Base-by-base conservation (phyloP, 768 basidiomycete genomes). In the Russula foetens region DNA sequence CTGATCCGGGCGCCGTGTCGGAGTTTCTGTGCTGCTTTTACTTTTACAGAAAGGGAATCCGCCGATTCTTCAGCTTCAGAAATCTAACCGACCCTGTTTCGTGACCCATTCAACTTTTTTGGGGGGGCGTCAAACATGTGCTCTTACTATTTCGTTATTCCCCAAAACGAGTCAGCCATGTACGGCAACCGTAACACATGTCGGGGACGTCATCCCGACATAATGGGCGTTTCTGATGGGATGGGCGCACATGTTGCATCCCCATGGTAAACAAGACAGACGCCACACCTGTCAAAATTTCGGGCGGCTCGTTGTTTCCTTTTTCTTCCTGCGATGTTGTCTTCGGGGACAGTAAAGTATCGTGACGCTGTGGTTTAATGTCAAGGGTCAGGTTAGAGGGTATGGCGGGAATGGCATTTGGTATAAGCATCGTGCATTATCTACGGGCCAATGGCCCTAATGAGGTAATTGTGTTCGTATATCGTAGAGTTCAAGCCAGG, bases 341-440 rank as follows among this genome's bases (percentile, higher is more conserved):
- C 23, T 4, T 28, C 28, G 35, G n/a, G n/a, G n/a, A n/a, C n/a
- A 35, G 5, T 33, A 33, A 2, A 11, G 24, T 28, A 2, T 26
- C 21, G 29, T 50, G 57, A 41, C 57, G 19, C 21, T 49, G 49
- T 26, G 4, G 3, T 2, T 31, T 31, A 23, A 39, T 3, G 17
- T 12, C 14, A n/a, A 26, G 19, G 11, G 7, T 45, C 23, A 23
- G 39, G 14, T 41, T 12, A 12, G 12, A 43, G 29, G 39, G 29
- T 43, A 24, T 46, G 54, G 45, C 21, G 23, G 33, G 26, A 3
- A 53, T 51, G 43, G 12, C 41, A 41, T 47, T 45, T 39, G 56
- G 60, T 62, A 62, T 53, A 53, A 62, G 51, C 60, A 58, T 57
- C 21, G 28, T 44, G 56, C 56, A 58, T 62, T 62, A 62, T 53